phyloP scores from a whole-genome alignment of 768 basidiomycete genomes.

The Lactarius sanguifluus region DNA sequence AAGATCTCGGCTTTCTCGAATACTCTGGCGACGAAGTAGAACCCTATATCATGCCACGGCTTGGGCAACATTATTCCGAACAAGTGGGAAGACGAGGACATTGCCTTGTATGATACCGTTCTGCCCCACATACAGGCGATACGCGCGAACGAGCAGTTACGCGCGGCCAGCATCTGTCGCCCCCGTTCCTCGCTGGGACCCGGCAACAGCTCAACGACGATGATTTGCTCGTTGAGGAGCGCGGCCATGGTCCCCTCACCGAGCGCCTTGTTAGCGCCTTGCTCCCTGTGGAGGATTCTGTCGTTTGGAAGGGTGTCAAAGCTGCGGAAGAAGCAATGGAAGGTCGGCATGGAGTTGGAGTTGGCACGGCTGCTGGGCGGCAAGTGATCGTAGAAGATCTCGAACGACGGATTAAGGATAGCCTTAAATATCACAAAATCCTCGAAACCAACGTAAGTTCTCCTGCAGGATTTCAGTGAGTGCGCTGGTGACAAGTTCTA shows the following conservation, averaged over 20 bases:
- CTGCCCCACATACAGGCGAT: constrained; percentile 43
- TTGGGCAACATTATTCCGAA: constrained; percentile 86
- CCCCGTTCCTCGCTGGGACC: constrained; percentile 76
- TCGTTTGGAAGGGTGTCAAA: constrained; percentile 73
- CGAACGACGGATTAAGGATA: constrained; percentile 72
- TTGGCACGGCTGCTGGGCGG: constrained; percentile 72
- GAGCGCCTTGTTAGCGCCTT: constrained; percentile 79
- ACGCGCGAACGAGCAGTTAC: constrained; percentile 37
- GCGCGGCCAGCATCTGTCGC: constrained; percentile 41
- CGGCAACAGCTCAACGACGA: constrained; percentile 74
- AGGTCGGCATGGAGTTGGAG: constrained; percentile 70
- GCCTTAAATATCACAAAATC: constrained; percentile 74
- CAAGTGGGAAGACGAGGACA: constrained; percentile 94
- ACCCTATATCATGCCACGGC: constrained; percentile 80
- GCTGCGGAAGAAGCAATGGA: constrained; percentile 85
- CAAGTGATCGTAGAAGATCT: constrained; percentile 80
- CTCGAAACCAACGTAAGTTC: constrained; percentile 65
- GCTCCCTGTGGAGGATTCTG: constrained; percentile 62
- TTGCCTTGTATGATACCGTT: constrained; percentile 45
- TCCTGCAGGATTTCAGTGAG: constrained; percentile 5
- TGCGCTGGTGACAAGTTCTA: constrained; percentile 27
- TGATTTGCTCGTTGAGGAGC: constrained; percentile 68
- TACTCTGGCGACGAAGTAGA: constrained; percentile 90
- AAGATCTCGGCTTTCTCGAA: constrained; percentile 92
- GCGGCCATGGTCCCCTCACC: constrained; percentile 83